A percentile compares a stretch with the other conserved stretches of the same genome.
These are phyloP conservation scores for Aspergillus bertholletiae DNA, from an alignment of 495 filamentous ascomycete species.

Conservation along the genomic window DNA sequence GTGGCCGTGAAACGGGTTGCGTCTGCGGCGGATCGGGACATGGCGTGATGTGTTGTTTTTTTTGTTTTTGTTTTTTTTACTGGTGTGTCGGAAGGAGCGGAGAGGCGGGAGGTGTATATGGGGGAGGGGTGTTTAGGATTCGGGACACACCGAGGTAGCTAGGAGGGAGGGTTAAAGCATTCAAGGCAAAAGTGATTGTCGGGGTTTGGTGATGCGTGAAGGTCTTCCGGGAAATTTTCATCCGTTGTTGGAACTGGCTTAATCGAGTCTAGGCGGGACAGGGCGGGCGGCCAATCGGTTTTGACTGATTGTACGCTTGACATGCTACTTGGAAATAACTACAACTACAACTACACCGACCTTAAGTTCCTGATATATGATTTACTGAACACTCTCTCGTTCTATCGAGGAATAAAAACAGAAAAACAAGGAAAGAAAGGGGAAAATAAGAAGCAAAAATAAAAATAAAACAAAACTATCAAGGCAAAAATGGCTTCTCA, in stretches of 20 bases:
- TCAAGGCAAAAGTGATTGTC: too few relatives aligned
- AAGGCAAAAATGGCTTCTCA: slow-evolving; percentile 23
- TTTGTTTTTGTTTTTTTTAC: neutral
- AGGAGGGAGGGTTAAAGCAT: too few relatives aligned
- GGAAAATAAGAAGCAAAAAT: slow-evolving; percentile 9
- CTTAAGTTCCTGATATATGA: too few relatives aligned
- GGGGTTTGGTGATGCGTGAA: neutral
- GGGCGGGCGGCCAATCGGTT: neutral
- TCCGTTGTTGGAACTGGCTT: neutral
- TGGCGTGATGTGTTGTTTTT: slow-evolving; percentile 23
- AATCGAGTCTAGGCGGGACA: too few relatives aligned
- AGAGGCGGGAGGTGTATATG: neutral
- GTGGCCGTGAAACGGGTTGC: slow-evolving; percentile 95
- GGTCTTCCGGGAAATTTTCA: slow-evolving; percentile 10
- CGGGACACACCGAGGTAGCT: too few relatives aligned
- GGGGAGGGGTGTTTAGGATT: too few relatives aligned
- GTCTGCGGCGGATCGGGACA: slow-evolving; percentile 86
- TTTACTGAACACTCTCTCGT: too few relatives aligned
- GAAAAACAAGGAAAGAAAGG: slow-evolving; percentile 11
- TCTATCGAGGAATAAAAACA: neutral
- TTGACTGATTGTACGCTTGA: too few relatives aligned
- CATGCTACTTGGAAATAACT: neutral
- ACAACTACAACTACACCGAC: too few relatives aligned
- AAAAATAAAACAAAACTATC: slow-evolving; percentile 8
- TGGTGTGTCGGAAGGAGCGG: neutral